Evolutionary conservation across 179 eudicot genomes (phyloP).

Genomic region (Beta corolliflora): DNA sequence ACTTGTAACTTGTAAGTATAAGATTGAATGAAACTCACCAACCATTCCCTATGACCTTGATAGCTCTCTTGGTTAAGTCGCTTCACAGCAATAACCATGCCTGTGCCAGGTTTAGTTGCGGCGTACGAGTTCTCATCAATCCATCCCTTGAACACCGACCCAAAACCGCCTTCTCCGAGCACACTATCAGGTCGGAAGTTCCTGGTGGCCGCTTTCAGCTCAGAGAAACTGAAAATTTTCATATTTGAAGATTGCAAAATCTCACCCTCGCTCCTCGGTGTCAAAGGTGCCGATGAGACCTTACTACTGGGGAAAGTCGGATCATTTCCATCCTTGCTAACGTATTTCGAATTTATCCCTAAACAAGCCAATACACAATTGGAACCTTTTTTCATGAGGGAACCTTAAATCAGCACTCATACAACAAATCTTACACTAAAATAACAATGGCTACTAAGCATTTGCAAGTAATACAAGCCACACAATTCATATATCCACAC

Average conservation of each 20-base stretch:
- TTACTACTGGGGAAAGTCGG: slow-evolving; percentile 46
- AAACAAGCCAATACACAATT: slow-evolving; percentile 21
- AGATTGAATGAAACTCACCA: slow-evolving; percentile 49
- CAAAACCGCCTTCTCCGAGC: slow-evolving; percentile 90
- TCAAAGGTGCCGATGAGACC: slow-evolving; percentile 52
- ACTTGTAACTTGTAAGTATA: neutral
- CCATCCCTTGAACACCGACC: slow-evolving; percentile 92
- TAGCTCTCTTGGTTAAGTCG: slow-evolving; percentile 71
- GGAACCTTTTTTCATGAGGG: neutral
- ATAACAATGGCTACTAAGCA: neutral
- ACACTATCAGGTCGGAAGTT: slow-evolving; percentile 86
- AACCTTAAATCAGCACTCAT: slow-evolving; percentile 12
- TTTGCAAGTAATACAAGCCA: neutral
- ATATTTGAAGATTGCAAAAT: slow-evolving; percentile 65
- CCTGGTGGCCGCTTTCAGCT: slow-evolving; percentile 69
- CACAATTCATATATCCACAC: neutral
- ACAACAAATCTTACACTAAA: neutral
- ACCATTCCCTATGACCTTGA: slow-evolving; percentile 91
- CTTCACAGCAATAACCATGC: slow-evolving; percentile 79
- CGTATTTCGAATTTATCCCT: slow-evolving; percentile 48
- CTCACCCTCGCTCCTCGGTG: slow-evolving; percentile 72
- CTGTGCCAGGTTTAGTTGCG: slow-evolving; percentile 80
- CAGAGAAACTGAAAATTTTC: slow-evolving; percentile 68
- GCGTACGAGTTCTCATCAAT: slow-evolving; percentile 69
- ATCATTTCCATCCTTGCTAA: slow-evolving; percentile 45